Percentiles rank a stretch among this genome's conserved stretches.
Conservation (phyloP, 2,329 filamentous ascomycete genomes). For the Alternaria gaisen region DNA sequence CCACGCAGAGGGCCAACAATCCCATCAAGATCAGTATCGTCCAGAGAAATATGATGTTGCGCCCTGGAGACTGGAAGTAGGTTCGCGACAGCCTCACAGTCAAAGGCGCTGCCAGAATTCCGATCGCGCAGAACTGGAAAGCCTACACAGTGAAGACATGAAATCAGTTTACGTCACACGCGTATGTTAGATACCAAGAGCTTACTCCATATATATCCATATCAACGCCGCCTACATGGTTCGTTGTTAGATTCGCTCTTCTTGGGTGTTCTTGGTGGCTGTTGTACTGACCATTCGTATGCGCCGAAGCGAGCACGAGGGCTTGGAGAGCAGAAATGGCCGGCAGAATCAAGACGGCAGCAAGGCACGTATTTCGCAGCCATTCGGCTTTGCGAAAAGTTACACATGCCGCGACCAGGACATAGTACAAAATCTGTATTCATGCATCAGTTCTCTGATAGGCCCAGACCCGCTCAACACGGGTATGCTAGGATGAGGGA, state of each 20-base stretch:
- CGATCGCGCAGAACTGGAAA: slow-evolving; percentile 73
- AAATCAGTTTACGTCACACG: not conserved
- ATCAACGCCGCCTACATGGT: slow-evolving; percentile 65
- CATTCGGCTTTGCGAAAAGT: slow-evolving; percentile 69
- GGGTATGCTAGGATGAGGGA: not conserved
- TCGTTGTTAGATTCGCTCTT: slow-evolving; percentile 19
- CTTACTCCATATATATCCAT: slow-evolving; percentile 69
- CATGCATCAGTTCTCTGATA: slow-evolving; percentile 52
- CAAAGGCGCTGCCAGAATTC: slow-evolving; percentile 69
- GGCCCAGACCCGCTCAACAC: not conserved
- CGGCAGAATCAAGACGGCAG: slow-evolving; percentile 67
- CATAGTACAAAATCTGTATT: slow-evolving; percentile 58
- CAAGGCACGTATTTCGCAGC: slow-evolving; percentile 70
- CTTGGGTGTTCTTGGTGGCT: slow-evolving; percentile 8
- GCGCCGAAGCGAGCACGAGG: slow-evolving; percentile 67
- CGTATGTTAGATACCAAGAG: not conserved
- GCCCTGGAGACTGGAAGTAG: slow-evolving; percentile 70
- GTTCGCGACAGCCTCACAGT: slow-evolving; percentile 69
- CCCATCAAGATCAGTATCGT: slow-evolving; percentile 68
- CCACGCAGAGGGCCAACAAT: slow-evolving; percentile 68
- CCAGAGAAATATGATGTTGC: slow-evolving; percentile 74
- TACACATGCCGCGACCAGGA: slow-evolving; percentile 67
- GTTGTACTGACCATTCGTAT: slow-evolving; percentile 63
- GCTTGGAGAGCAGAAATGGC: slow-evolving; percentile 71
- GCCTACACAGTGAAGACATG: slow-evolving; percentile 45